Base-by-base conservation (phyloP, 768 basidiomycete species). In the Phylloporus sp. region DNA sequence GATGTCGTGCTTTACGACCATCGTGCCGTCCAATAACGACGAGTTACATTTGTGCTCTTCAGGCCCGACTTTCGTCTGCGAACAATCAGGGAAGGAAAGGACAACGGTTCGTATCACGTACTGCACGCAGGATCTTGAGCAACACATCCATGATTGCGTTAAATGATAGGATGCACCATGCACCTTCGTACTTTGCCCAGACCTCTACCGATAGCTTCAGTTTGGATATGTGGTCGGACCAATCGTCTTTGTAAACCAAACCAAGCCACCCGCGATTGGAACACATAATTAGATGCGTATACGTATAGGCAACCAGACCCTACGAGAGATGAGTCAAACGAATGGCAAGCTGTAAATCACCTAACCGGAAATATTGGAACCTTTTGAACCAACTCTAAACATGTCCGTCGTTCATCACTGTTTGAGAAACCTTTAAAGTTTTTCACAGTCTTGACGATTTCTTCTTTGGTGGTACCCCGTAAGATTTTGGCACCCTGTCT, bases 281-380 rank as follows among this genome's bases (percentile, higher is more conserved):
- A 24, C 65, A 67, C 35, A 18, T 6, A 11, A 57, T 24, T 23
- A 67, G 26, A 45, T 67, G 67, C 6, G 67, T 67, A 27, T 62
- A 67, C 3, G 56, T 55, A 36, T 69, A 67, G 24, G 65, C 67
- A 7, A 67, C 58, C 42, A 67, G 36, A 34, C 62, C 66, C 65
- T 67, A 24, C 34, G 20, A 10, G 22, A 31, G 6, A 29, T 64
- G 40, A 59, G 61, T 50, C 8, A 10, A 36, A 34, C 2, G 16
- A 49, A 51, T 6, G 18, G 29, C 16, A 44, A 47, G 34, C 13
- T 20, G 39, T 7, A 35, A 32, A 36, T 23, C 16, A 40, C 2
- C 62, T 24, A 35, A 69, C 65, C 41, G 62, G 67, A 39, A 67
- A 61, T 23, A 65, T 58, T 1, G 60, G 65, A 27, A 38, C 36